Evolutionary conservation across 2,329 filamentous ascomycete species (phyloP), one percentile per base, ranked within the genome.

Genomic region (Phialophora macrospora): DNA sequence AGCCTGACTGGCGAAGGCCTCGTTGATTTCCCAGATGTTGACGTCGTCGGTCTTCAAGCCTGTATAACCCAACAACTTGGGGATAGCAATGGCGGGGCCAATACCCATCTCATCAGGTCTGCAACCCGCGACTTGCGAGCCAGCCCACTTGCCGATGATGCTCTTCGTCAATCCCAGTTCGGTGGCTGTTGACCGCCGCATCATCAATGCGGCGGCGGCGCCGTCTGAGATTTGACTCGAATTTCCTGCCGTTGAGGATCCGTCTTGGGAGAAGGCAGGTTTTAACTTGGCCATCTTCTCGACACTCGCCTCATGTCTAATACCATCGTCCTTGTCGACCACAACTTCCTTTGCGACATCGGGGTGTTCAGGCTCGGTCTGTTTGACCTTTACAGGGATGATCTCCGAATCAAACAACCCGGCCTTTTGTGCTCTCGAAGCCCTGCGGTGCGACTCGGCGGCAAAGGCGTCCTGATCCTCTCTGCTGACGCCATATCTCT

Each of bases 51-150:
- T 88, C 51, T 79, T 75, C 14, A 97, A 76, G 0, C 88, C 91
- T 1, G 89, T 85, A 67, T 87, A 85, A 20, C 81, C 77, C n/a
- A 97, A 82, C 22, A 97, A 82, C 75, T 89, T 90, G 6, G 93
- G 93, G 60, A 97, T 94, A 0, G 92, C 93, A 30, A 96, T 75
- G 0, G 92, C 92, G 0, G 94, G 93, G 0, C 94, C 93, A 64
- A 97, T 83, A 46, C 94, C 93, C 94, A 98, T 97, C 83, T 97
- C 93, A 74, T 96, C 92, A 0, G 94, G 93, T 59, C 83, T 83
- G 75, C 92, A 96, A 12, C 94, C 93, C 0, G 88, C 87, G 11
- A 91, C 88, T 32, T 88, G 84, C 1, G 90, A 89, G 0, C 86
- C 89, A 0, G 93, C 90, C 82, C 93, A 97, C 77, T 90, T 92